A percentile compares a stretch with the other conserved stretches of the same genome.
phyloP scores from a whole-genome alignment of 208 protist species.

The Wallacemonas sp. region DNA sequence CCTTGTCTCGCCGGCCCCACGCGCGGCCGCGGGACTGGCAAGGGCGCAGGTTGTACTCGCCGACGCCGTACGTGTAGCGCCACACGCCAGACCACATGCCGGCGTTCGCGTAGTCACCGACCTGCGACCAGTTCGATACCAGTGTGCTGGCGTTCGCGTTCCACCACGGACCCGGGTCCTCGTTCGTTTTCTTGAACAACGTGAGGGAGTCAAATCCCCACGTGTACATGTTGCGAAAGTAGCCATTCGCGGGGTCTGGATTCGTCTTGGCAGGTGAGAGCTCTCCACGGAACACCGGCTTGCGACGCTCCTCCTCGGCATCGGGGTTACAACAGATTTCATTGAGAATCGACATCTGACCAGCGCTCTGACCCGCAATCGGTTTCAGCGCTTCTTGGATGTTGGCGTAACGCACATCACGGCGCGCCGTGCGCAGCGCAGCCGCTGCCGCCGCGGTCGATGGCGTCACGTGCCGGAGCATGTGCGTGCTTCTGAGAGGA shows the following conservation, averaged over 20 bases:
- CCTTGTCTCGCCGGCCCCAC: constrained; percentile 62
- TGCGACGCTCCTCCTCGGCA: constrained; percentile 80
- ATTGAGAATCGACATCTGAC: constrained; percentile 84
- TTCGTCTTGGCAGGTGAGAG: constrained; percentile 32
- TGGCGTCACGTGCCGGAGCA: background rate
- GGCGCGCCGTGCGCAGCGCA: constrained; percentile 20
- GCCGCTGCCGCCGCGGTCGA: background rate
- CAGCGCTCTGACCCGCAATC: constrained; percentile 66
- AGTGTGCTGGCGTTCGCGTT: constrained; percentile 87
- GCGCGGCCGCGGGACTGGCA: constrained; percentile 68
- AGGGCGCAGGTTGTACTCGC: constrained; percentile 87
- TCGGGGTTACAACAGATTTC: constrained; percentile 88
- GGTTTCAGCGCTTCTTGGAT: constrained; percentile 82
- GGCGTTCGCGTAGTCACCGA: constrained; percentile 87
- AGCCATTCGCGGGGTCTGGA: constrained; percentile 19
- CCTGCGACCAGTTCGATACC: constrained; percentile 82
- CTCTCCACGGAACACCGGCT: constrained; percentile 75
- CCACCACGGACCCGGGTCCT: constrained; percentile 88
- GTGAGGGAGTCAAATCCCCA: constrained; percentile 89
- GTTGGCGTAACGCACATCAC: constrained; percentile 71
- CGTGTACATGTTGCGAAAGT: constrained; percentile 74
- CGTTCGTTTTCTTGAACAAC: constrained; percentile 85
- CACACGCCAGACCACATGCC: constrained; percentile 90
- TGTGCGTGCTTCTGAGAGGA: background rate
- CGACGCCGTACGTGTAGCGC: constrained; percentile 87